A percentile compares a stretch with the other conserved stretches of the same genome.
These are phyloP conservation scores for Saturnispora ahearnii DNA, from an alignment of 805 yeast genomes.

Conservation along the genomic window DNA sequence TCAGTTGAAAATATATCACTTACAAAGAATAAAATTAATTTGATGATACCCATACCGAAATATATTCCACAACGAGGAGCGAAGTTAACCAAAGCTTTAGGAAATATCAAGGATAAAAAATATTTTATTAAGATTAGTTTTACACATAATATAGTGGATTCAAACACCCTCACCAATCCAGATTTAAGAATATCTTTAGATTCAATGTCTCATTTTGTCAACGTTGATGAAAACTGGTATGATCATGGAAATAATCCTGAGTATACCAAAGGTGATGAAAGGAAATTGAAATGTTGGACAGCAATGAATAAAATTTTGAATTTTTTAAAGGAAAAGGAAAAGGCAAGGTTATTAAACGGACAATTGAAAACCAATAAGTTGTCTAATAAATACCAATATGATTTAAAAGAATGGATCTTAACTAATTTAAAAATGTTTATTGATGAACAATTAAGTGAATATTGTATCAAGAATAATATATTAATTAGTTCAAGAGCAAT, in stretches of 20 bases:
- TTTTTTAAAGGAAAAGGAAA: conserved; percentile 19
- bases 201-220: conserved; percentile 8
- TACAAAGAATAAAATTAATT: conserved; percentile 15
- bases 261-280: conserved; percentile 6
- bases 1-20: conserved; percentile 16
- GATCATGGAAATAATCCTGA: conserved; percentile 5
- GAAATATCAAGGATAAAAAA: conserved; percentile 6
- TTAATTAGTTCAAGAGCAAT: conserved; percentile 25
- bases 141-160: conserved; percentile 12
- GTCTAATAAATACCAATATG: not conserved
- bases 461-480: conserved; percentile 19
- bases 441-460: conserved; percentile 27
- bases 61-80: conserved; percentile 13
- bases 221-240: conserved; percentile 12
- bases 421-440: conserved; percentile 22
- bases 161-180: conserved; percentile 11
- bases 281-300: conserved; percentile 11
- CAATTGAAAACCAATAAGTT: conserved; percentile 8
- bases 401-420: conserved; percentile 15
- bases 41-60: conserved; percentile 22
- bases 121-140: conserved; percentile 14
- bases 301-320: conserved; percentile 18
- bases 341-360: conserved; percentile 15
- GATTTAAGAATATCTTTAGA: conserved; percentile 13
- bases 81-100: conserved; percentile 7